Evolutionary conservation across 805 yeast species (phyloP).

Genomic region (Candida easanensis): DNA sequence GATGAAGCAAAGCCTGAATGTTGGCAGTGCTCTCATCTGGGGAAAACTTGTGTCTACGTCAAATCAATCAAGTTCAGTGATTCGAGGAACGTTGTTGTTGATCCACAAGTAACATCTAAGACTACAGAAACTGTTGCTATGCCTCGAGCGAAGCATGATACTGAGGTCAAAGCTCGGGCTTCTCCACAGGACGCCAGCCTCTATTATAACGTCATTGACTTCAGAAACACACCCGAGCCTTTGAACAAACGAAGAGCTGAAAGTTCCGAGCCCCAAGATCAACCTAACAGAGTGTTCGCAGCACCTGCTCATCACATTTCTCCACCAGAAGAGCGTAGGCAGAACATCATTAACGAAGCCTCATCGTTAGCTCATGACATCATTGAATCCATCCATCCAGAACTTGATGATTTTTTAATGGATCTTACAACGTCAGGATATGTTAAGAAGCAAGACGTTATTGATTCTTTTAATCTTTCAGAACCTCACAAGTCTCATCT

Average conservation of each 20-base stretch:
- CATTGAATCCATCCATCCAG: constrained; percentile 20
- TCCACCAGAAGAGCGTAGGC: constrained; percentile 16
- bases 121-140: no score
- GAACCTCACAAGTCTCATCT: constrained; percentile 25
- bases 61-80: constrained; percentile 26
- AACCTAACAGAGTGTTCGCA: not conserved
- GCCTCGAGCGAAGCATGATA: not conserved
- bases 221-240: constrained; percentile 10
- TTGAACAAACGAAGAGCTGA: not conserved
- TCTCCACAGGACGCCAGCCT: constrained; percentile 1
- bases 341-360: constrained; percentile 23
- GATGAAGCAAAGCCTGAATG: constrained; percentile 31
- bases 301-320: constrained; percentile 9
- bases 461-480: constrained; percentile 21
- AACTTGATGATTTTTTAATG: constrained; percentile 19
- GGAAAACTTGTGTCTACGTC: constrained; percentile 37
- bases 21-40: constrained; percentile 37
- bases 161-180: not conserved
- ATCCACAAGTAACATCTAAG: not conserved
- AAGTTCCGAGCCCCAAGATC: no score
- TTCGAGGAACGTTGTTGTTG: constrained; percentile 13
- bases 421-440: constrained; percentile 18
- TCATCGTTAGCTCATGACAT: constrained; percentile 23
- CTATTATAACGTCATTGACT: constrained; percentile 14
- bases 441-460: constrained; percentile 20